Evolutionary conservation across 345 rosid genomes (phyloP), one percentile per base, ranked within the genome.

Genomic region (Ceriops decandra): DNA sequence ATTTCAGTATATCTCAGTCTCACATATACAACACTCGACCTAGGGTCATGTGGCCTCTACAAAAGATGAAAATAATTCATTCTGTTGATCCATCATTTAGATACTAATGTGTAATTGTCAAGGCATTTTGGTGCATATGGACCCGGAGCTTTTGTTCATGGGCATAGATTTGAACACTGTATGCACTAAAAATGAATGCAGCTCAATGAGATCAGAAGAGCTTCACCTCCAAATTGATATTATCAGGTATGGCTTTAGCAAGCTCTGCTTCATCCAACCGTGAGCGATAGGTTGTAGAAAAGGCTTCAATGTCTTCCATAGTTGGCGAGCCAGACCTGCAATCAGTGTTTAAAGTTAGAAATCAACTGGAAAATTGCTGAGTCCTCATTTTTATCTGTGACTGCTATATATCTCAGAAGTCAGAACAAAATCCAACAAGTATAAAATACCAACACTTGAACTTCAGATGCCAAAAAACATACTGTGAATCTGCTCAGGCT

Each of bases 281-380:
- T 35, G 77, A 75, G 70, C 91, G 82, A 66, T 90, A 90, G 69
- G 82, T 71, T 63, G 27, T 71, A 64, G 92, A 86, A 76, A 85
- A 93, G 13, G 89, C 87, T 81, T 93, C 84, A 58, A 93, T 78
- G 67, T 93, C 98, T 78, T 85, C 88, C 87, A 93, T 82, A 38
- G 47, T 75, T 4, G 97, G 97, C 20, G 95, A 88, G 72, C 96
- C 96, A 57, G 81, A 84, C 76, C 96, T 85, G 77, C 35, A 21
- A 72, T 0, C 22, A 7, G 52, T 64, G 67, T 49, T 49, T 65
- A 24, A 47, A 68, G 68, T 70, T 61, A 77, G 63, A 76, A 32
- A 56, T 72, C 47, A 31, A 59, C 13, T 42, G 57, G 32, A 32
- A 27, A 21, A 42, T 11, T 11, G 49, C 49, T 42, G 0, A 42